Evolutionary conservation across 2,329 filamentous ascomycete species (phyloP).

Genomic region (Plectosphaerella sp.): DNA sequence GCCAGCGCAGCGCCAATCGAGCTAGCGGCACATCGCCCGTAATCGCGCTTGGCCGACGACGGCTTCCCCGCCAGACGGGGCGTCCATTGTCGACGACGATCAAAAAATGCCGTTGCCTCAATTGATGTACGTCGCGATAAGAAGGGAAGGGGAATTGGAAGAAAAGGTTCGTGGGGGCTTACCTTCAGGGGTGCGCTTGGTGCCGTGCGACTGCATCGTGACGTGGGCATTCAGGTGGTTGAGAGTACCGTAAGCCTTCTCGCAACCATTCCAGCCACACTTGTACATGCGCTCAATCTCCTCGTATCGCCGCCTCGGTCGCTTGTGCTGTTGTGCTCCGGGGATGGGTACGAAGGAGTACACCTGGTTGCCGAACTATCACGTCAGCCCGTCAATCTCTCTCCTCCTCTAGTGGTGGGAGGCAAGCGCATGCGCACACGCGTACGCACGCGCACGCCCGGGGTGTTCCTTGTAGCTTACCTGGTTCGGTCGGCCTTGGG

Average conservation of each 20-base stretch:
- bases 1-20: not conserved
- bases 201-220: constrained; percentile 95
- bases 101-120: not conserved
- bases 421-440: not conserved
- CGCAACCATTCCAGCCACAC: constrained; percentile 96
- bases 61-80: not conserved
- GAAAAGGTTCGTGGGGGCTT: constrained; percentile 31
- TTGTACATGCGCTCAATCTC: constrained; percentile 99
- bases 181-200: constrained; percentile 97
- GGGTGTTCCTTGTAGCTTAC: constrained; percentile 37
- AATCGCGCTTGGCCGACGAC: not conserved
- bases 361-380: constrained; percentile 52
- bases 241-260: constrained; percentile 96
- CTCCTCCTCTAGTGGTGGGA: not conserved
- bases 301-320: constrained; percentile 87
- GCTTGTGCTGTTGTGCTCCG: constrained; percentile 94
- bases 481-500: constrained; percentile 54
- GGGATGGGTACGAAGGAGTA: constrained; percentile 98
- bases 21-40: not conserved
- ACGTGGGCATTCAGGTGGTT: constrained; percentile 98
- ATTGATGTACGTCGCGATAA: not conserved
- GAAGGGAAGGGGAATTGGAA: not conserved
- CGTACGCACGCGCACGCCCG: not conserved
- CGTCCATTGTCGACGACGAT: not conserved
- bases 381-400: constrained; percentile 8